Percentiles rank a stretch among this genome's conserved stretches.
phyloP scores from a whole-genome alignment of 371 early-diverging fungal genomes.

The Batkoa obscura region DNA sequence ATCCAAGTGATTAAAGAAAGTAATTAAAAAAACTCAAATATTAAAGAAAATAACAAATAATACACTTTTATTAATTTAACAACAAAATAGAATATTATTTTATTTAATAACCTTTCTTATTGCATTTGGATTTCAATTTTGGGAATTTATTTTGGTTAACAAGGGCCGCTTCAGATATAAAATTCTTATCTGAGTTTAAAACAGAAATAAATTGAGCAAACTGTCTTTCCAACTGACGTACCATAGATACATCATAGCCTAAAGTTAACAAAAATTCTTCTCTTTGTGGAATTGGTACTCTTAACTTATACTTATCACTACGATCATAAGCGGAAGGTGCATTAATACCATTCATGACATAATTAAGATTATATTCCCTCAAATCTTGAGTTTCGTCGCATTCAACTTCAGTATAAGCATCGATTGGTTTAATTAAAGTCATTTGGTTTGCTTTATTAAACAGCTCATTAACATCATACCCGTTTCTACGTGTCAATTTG shows the following conservation, averaged over 20 bases:
- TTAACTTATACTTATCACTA: not conserved
- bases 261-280: not conserved
- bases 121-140: not conserved
- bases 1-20: no score
- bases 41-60: no score
- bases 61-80: no score
- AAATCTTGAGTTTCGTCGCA: not conserved
- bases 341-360: not conserved
- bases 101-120: no score
- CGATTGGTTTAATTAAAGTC: not conserved
- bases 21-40: no score
- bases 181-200: not conserved
- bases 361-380: not conserved
- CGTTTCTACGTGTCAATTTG: not conserved
- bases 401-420: not conserved
- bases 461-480: not conserved
- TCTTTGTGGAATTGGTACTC: not conserved
- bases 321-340: conserved; percentile 4
- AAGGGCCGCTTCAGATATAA: conserved; percentile 3
- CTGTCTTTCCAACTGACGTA: not conserved
- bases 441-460: not conserved
- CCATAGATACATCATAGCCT: not conserved
- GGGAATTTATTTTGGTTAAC: conserved; percentile 4
- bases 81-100: no score
- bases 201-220: not conserved